Evolutionary conservation across 352 stramenopile genomes (phyloP), one percentile per base, ranked within the genome.

Genomic region (Blastocystis sp.): DNA sequence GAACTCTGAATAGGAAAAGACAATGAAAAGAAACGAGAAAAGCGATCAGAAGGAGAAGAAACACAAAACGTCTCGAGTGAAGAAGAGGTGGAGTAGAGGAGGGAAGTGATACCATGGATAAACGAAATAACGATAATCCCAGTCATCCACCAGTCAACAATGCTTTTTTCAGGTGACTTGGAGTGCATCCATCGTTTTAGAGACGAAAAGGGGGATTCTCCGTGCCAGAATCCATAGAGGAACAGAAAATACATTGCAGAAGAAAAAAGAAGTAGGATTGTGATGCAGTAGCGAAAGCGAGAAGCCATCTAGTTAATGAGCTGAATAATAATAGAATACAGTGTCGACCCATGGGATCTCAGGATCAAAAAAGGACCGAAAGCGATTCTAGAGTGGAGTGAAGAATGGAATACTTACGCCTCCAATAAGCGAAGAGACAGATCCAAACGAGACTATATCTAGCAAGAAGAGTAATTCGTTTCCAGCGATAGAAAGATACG

Each of bases 181-280:
- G 73, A 45, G 29, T 54, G 34, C 13, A 84, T n/a, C 3, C 53
- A 54, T 6, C n/a, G 39, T 15, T 26, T 5, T 8, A 64, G 29
- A 6, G 73, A 84, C n/a, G 47, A 39, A 39, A 84, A 84, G n/a
- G 53, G 73, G 5, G 73, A 84, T 68, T 84, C 73, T 9, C 53
- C 29, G 62, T 68, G 73, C 45, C 50, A 39, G 20, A 54, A 3
- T 15, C 29, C n/a, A 47, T 68, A 84, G 3, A 68, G 5, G 13
- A 43, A 26, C 53, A 84, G 9, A 68, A 69, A 84, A 55, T 47
- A 84, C 39, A 68, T 26, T 15, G 7, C 11, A 20, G 54, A 56
- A 7, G 68, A 47, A 18, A 7, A 11, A 7, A 84, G 26, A 11
- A 66, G 0, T 47, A 84, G 9, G 1, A 61, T 18, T 20, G 53